A percentile compares a stretch with the other conserved stretches of the same genome.
phyloP scores from a whole-genome alignment of 345 rosid species.

The Citrus sp. region DNA sequence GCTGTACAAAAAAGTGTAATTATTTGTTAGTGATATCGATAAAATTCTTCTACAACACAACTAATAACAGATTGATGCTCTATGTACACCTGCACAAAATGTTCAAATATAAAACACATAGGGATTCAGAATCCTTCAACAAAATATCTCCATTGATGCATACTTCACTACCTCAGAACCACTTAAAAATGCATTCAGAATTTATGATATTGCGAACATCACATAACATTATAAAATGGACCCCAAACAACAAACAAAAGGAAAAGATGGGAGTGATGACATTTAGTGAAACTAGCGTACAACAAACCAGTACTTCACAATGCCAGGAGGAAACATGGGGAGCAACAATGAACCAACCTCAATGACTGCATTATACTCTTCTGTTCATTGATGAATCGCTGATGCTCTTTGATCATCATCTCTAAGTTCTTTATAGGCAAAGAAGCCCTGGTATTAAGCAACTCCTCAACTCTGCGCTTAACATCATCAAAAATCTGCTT shows the following conservation, averaged over 20 bases:
- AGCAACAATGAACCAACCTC: slow-evolving; percentile 52
- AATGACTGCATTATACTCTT: slow-evolving; percentile 92
- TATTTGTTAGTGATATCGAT: slow-evolving; percentile 19
- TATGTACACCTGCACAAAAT: neutral
- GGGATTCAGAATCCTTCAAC: neutral
- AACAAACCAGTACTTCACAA: neutral
- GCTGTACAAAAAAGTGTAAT: slow-evolving; percentile 49
- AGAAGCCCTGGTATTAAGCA: slow-evolving; percentile 55
- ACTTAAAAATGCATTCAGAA: neutral
- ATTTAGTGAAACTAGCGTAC: neutral
- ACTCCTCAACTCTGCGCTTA: slow-evolving; percentile 68
- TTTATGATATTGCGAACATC: neutral
- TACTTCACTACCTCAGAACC: neutral
- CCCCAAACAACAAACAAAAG: neutral
- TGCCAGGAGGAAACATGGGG: neutral
- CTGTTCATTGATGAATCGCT: slow-evolving; percentile 61
- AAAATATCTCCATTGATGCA: neutral
- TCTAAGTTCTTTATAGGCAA: slow-evolving; percentile 55
- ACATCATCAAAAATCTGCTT: slow-evolving; percentile 76
- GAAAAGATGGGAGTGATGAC: neutral
- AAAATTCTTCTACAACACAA: neutral
- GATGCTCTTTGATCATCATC: slow-evolving; percentile 59
- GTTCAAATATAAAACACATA: neutral
- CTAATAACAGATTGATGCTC: slow-evolving; percentile 2
- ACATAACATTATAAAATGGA: too few species aligned